Conservation (phyloP, 129 eudicot genomes). For the Escallonia herrerae region DNA sequence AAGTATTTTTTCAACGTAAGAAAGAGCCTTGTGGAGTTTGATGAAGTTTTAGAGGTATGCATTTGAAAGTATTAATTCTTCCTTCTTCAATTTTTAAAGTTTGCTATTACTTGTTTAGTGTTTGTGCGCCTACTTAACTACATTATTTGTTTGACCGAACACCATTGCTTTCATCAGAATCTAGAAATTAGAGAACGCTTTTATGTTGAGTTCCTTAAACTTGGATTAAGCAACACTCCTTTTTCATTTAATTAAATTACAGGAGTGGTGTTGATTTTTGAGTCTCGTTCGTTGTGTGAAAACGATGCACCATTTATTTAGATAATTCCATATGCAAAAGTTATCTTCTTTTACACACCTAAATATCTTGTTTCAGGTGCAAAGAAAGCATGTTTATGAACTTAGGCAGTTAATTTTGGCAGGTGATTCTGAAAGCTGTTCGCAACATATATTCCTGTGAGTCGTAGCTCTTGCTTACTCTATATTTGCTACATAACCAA, state of each 20-base stretch:
- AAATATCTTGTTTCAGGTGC: constrained; percentile 53
- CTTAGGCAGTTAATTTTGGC: constrained; percentile 81
- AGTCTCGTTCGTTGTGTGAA: background rate
- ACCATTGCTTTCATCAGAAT: too few relatives aligned
- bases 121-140: background rate
- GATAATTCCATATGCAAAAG: too few relatives aligned
- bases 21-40: constrained; percentile 95
- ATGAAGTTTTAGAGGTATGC: constrained; percentile 96
- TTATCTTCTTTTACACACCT: too few relatives aligned
- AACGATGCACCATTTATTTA: background rate
- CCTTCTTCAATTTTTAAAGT: background rate
- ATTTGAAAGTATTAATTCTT: background rate
- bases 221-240: too few relatives aligned
- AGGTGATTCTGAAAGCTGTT: constrained; percentile 79
- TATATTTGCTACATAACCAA: background rate
- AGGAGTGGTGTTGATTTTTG: too few relatives aligned
- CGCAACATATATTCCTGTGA: constrained; percentile 83
- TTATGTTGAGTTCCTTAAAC: too few relatives aligned
- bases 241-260: too few relatives aligned
- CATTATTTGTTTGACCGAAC: too few relatives aligned
- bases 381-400: constrained; percentile 92
- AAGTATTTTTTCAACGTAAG: constrained; percentile 83
- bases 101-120: background rate
- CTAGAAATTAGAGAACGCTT: too few relatives aligned
- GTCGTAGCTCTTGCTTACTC: constrained; percentile 19